Evolutionary conservation across 345 rosid genomes (phyloP), one percentile per base, ranked within the genome.

Genomic region (Cochlearia excelsa): DNA sequence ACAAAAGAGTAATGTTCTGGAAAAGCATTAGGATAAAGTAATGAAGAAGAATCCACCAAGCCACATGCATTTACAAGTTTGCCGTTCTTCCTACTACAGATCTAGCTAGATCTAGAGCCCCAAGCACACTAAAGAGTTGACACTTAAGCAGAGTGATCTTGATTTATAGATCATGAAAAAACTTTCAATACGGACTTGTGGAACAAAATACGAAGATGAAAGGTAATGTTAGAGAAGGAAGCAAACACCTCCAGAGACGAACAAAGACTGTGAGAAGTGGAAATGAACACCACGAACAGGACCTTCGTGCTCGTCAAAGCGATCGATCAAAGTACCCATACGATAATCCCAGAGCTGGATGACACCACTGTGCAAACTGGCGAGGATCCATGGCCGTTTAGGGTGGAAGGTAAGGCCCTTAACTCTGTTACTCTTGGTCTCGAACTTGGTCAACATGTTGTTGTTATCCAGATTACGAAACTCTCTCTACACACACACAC

Each of bases 331-430:
- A 46, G 99, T 93, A 43, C 95, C 97, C 95, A 90, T 90, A 4
- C 99, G 89, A 56, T 93, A 93, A 74, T 93, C 99, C 99, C 97
- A 93, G 51, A 90, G 85, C 84, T 93, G 97, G 82, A 93, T 89
- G 75, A 90, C 97, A 29, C 99, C 99, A 47, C 96, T 93, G 79
- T 90, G 99, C 46, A 93, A 95, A 78, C 95, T 90, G 4, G 99
- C 95, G 35, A 93, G 86, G 75, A 93, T 90, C 99, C 99, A 93
- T 50, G 97, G 99, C 68, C 99, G 59, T 78, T 93, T 87, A 51
- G 85, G 80, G 72, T 93, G 99, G 69, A 93, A 93, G 74, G 88
- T 93, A 61, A 93, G 83, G 9, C 97, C 99, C 77, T 90, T 93
- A 73, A 93, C 99, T 77, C 95, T 77, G 69, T 87, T 87, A 69